Conservation (phyloP, 2,329 filamentous ascomycete genomes). For the Claviceps cyperi region DNA sequence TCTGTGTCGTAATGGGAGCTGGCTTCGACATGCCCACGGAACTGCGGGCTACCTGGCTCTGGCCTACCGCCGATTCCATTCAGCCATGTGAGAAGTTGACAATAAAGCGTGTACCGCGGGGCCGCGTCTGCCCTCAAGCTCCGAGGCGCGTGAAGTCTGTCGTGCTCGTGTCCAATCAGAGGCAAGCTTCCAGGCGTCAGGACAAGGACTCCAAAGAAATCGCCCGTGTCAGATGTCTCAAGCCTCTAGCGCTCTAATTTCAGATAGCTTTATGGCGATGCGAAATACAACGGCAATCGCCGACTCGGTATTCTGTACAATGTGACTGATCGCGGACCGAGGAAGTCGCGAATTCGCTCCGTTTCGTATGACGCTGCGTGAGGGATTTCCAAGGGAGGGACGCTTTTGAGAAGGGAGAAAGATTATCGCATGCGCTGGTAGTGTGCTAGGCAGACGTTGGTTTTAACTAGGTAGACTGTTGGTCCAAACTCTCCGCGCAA, state of each 20-base stretch:
- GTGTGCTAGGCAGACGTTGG: neutral
- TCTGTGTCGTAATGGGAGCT: neutral
- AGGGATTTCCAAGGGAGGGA: neutral
- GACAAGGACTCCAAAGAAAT: neutral
- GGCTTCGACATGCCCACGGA: neutral
- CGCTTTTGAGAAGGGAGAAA: neutral
- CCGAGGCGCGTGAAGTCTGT: neutral
- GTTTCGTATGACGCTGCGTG: neutral
- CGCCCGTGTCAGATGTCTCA: neutral
- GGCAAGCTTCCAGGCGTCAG: neutral
- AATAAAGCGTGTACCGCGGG: conserved; percentile 6
- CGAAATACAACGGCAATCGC: neutral
- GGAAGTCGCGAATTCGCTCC: neutral
- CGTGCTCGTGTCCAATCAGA: neutral
- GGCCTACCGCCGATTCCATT: conserved; percentile 20
- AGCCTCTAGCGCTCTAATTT: neutral
- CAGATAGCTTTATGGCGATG: neutral
- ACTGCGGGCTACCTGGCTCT: conserved; percentile 9
- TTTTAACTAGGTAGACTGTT: neutral
- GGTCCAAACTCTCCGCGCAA: no score
- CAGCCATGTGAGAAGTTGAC: conserved; percentile 14
- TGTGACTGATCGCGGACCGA: neutral
- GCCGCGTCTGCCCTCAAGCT: no score
- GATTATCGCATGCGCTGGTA: no score
- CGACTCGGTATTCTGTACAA: neutral